phyloP scores from a whole-genome alignment of 345 rosid species.

The Aurinia saxatilis region DNA sequence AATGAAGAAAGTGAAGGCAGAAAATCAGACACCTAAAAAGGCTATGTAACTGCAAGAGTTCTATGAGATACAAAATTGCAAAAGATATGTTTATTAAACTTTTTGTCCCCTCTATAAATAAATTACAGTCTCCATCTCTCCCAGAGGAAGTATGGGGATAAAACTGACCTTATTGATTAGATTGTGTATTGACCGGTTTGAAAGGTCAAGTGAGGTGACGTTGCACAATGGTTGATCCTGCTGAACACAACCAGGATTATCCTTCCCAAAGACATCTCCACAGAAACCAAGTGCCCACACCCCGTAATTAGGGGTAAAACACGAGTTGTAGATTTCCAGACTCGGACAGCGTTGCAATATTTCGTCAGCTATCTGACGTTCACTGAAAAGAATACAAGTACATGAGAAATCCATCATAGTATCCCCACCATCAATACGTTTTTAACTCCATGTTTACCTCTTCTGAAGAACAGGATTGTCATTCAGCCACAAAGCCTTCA shows the following conservation, averaged over 20 bases:
- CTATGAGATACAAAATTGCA: background rate
- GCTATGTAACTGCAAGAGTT: background rate
- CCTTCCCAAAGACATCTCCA: constrained; percentile 57
- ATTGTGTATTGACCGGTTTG: constrained; percentile 56
- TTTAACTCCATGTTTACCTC: constrained; percentile 36
- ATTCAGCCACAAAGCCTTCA: constrained; percentile 83
- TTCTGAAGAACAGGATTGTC: constrained; percentile 55
- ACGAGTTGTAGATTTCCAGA: constrained; percentile 77
- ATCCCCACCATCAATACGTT: constrained; percentile 1
- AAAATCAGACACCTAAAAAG: background rate
- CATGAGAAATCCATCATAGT: background rate
- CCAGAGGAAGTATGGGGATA: background rate
- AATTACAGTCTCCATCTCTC: background rate
- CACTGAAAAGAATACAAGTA: constrained; percentile 36
- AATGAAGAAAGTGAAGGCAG: background rate
- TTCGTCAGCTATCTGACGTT: constrained; percentile 32
- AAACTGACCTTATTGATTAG: constrained; percentile 61
- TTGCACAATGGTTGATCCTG: constrained; percentile 39
- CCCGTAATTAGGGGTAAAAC: constrained; percentile 59
- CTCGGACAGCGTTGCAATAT: constrained; percentile 55
- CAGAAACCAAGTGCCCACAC: constrained; percentile 87
- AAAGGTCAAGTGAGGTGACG: constrained; percentile 73
- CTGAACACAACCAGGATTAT: constrained; percentile 42
- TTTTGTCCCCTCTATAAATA: background rate
- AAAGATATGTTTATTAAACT: background rate